Conservation (phyloP, 1,284 basidiomycete genomes). For the Mycocalia duriaeana region DNA sequence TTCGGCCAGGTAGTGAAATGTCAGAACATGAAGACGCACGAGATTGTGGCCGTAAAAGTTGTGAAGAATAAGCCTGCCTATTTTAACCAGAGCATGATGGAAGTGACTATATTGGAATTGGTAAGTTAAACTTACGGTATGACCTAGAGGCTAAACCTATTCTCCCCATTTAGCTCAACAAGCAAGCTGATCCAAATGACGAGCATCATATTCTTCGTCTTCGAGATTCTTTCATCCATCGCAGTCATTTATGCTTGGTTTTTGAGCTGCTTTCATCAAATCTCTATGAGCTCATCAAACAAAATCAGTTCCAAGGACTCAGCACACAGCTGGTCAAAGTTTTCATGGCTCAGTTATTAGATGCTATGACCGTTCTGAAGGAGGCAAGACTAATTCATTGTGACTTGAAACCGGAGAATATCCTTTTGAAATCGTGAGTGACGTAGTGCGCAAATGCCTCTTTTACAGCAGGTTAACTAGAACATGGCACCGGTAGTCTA, state of each 20-base stretch:
- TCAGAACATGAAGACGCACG: constrained; percentile 98
- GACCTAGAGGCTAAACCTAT: constrained; percentile 3
- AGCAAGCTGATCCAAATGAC: constrained; percentile 87
- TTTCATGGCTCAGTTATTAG: constrained; percentile 93
- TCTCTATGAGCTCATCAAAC: constrained; percentile 99
- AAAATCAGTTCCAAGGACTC: constrained; percentile 97
- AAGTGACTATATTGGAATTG: constrained; percentile 95
- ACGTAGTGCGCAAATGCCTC: constrained; percentile 16
- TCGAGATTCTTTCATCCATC: constrained; percentile 95
- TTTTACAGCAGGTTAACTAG: constrained; percentile 8
- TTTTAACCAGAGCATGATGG: constrained; percentile 99
- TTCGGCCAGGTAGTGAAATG: constrained; percentile 99
- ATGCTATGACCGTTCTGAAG: constrained; percentile 89
- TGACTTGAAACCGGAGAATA: constrained; percentile 97
- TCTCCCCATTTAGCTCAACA: constrained; percentile 67
- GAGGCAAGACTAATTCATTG: constrained; percentile 96
- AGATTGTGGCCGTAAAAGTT: constrained; percentile 97
- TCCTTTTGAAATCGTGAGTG: constrained; percentile 89
- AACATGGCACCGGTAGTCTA: constrained; percentile 45
- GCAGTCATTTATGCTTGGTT: constrained; percentile 93
- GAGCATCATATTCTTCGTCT: constrained; percentile 96
- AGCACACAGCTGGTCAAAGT: constrained; percentile 97
- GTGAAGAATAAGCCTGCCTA: constrained; percentile 99
- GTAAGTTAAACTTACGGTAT: constrained; percentile 41
- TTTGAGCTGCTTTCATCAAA: constrained; percentile 98